Evolutionary conservation across 768 basidiomycete species (phyloP), one percentile per base, ranked within the genome.

Genomic region (Amanita subjunquillea): DNA sequence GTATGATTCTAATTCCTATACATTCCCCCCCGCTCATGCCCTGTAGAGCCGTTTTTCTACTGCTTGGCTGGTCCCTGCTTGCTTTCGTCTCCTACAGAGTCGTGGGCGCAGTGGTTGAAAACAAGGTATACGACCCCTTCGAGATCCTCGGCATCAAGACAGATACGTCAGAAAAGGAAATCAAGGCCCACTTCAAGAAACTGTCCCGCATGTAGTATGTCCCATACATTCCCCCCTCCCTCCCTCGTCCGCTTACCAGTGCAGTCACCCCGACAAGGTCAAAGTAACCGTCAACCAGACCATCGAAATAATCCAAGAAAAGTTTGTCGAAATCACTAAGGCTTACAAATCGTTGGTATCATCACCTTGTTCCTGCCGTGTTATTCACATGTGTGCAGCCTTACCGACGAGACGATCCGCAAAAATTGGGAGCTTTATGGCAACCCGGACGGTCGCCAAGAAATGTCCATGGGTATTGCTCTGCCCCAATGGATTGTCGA

Each of bases 111-210:
- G 72, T 78, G 58, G 58, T 76, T 50, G 81, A 88, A 56, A 77
- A 70, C 69, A 83, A 80, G 59, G 64, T 94, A 10, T 99, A 97
- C 66, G 80, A 98, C 65, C 96, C 96, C 1, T 99, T 94, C 60
- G 86, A 92, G 58, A 95, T 98, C 60, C 74, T 99, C 23, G 93
- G 87, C 15, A 79, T 97, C 53, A 68, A 67, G 3, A 62, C 75
- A 10, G 78, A 79, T 23, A 63, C 75, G 2, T 71, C 83, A 2
- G 87, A 94, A 61, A 93, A 94, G 67, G 89, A 91, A 38, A 94
- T 99, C 67, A 99, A 97, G 69, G 85, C 89, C 2, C 88, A 91
- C 65, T 99, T 84, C 76, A 95, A 94, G 70, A 86, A 87, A 60
- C 77, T 98, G 15, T 94, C 94, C 2, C 77, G 86, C 59, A 70